phyloP scores from a whole-genome alignment of 2,329 filamentous ascomycete species.

The Acarospora socialis region DNA sequence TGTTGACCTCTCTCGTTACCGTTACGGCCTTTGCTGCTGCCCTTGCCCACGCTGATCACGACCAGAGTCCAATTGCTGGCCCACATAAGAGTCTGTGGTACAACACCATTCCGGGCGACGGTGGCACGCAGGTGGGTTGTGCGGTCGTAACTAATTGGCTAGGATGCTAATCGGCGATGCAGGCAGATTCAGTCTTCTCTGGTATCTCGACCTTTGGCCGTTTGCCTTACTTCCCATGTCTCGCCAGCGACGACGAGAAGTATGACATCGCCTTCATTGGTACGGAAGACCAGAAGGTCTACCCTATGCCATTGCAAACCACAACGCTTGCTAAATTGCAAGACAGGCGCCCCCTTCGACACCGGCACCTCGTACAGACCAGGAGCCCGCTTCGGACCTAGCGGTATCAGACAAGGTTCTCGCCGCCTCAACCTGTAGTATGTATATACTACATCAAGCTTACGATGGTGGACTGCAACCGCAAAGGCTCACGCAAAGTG shows the following conservation, averaged over 20 bases:
- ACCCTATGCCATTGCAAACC: constrained; percentile 1
- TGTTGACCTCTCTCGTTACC: background rate
- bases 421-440: constrained; percentile 78
- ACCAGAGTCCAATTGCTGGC: constrained; percentile 48
- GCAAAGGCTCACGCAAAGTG: constrained; percentile 33
- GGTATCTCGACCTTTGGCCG: constrained; percentile 78
- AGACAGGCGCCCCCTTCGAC: constrained; percentile 64
- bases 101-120: constrained; percentile 67
- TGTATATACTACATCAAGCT: constrained; percentile 25
- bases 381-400: constrained; percentile 71
- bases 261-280: constrained; percentile 81
- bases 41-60: constrained; percentile 43
- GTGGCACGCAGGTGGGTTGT: constrained; percentile 56
- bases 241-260: constrained; percentile 52
- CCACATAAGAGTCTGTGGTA: constrained; percentile 70
- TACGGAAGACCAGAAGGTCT: constrained; percentile 23
- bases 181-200: constrained; percentile 81
- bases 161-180: constrained; percentile 1
- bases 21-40: constrained; percentile 33
- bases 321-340: background rate
- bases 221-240: constrained; percentile 61
- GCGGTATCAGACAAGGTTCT: constrained; percentile 74
- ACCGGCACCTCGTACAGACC: constrained; percentile 76
- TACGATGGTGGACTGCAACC: constrained; percentile 13
- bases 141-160: constrained; percentile 2